Base-by-base conservation (phyloP, 176 grass and related monocot species). In the Triticum monococcum region DNA sequence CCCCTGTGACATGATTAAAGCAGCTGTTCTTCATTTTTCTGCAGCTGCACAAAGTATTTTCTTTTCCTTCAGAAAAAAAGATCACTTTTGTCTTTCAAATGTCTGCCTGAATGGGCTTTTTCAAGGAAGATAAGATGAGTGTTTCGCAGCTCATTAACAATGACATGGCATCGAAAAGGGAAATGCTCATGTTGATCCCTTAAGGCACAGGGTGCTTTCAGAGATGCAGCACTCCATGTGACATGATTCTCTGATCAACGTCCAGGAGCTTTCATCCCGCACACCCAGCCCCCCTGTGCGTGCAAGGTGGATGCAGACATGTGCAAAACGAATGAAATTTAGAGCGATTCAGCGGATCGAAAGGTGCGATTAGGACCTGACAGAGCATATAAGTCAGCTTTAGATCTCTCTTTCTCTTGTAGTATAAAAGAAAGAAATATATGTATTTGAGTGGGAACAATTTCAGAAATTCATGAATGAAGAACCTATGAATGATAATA, bases 81-180 rank as follows among this genome's bases (percentile, higher is more conserved):
- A n/a, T 43, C 43, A 66, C 31, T 77, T 73, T 89, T 64, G 63
- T 65, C 30, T 67, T 54, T 75, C 18, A 59, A 25, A 12, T 75
- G 76, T 26, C 26, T 76, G 68, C 59, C 69, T 81, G 77, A 50
- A 71, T 78, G 36, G 50, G 46, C 26, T 83, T 83, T 78, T 83
- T 28, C 56, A 59, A 78, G 22, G 67, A 79, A 84, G 81, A 79
- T 84, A 54, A n/a, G 81, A 30, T 64, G 56, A 12, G 54, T 62
- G 65, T 89, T 62, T 65, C 72, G 75, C 77, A 61, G 41, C 25
- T 36, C 17, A 79, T 46, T 72, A 86, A 86, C 84, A 86, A 50
- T 71, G 54, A 54, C 32, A 77, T 54, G 66, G 56, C 65, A 69
- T 84, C 33, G 22, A 71, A 78, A 83, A 59, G 56, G 80, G 64